These are phyloP conservation scores for Ogataea methylovora DNA, from an alignment of 805 yeast genomes.

Conservation along the genomic window DNA sequence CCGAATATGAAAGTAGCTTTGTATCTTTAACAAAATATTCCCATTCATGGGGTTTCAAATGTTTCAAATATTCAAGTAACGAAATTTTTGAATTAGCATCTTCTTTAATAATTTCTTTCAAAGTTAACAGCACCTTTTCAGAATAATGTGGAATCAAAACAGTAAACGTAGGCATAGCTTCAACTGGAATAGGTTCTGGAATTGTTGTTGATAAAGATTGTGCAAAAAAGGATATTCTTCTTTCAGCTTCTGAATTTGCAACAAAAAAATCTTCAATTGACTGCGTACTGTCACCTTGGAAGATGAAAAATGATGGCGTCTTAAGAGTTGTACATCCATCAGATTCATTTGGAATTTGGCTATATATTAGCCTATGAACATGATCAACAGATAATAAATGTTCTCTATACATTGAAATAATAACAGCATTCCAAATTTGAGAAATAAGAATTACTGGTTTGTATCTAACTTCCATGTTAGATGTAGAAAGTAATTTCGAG, in stretches of 20 bases:
- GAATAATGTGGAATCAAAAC: slow-evolving; percentile 47
- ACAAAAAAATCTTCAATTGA: slow-evolving; percentile 32
- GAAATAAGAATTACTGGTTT: slow-evolving; percentile 33
- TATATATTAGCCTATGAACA: slow-evolving; percentile 25
- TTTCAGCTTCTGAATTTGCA: slow-evolving; percentile 41
- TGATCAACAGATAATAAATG: slow-evolving; percentile 46
- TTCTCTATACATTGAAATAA: slow-evolving; percentile 47
- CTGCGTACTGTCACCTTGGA: slow-evolving; percentile 39
- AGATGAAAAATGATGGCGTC: slow-evolving; percentile 39
- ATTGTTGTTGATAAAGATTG: slow-evolving; percentile 42
- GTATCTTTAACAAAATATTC: slow-evolving; percentile 70
- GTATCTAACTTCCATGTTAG: slow-evolving; percentile 37
- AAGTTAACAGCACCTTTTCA: slow-evolving; percentile 37
- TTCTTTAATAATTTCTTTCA: slow-evolving; percentile 40
- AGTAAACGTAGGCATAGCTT: slow-evolving; percentile 42
- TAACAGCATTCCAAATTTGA: slow-evolving; percentile 47
- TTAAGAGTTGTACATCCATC: slow-evolving; percentile 28
- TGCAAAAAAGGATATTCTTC: slow-evolving; percentile 47
- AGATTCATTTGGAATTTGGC: slow-evolving; percentile 40
- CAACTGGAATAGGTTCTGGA: slow-evolving; percentile 40
- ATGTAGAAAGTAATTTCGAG: slow-evolving; percentile 37
- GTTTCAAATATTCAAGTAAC: slow-evolving; percentile 71
- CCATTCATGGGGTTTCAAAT: slow-evolving; percentile 73
- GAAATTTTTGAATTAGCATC: slow-evolving; percentile 41
- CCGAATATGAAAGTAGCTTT: slow-evolving; percentile 48